Base-by-base conservation (phyloP, 2,329 filamentous ascomycete genomes). In the Corniculantispora saksenae region DNA sequence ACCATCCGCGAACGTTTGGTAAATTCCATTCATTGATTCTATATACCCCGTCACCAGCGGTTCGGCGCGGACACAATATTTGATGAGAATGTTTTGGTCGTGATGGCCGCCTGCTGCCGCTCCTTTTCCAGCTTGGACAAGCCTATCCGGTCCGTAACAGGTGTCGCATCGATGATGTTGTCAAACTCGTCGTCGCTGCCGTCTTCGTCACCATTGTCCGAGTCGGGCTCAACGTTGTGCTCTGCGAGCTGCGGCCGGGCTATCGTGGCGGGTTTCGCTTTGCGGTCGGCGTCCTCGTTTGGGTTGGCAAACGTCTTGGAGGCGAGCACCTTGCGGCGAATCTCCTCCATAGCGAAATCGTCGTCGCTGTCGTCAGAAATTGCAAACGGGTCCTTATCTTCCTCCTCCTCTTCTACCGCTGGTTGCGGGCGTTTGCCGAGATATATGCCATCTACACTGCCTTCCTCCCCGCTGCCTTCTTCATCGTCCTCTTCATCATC, bases 141-240 rank as follows among this genome's bases (percentile, higher is more conserved):
- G 0, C 94, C 94, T 15, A 91, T 91, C 63, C 90, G 87, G 75
- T 97, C 94, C 0, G 94, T 97, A 21, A 96, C 87, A 0, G 93
- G 93, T 3, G 92, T 94, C 0, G 95, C 94, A 70, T 94, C 88
- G 73, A 97, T 97, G 76, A 99, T 96, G 69, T 90, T 90, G 73
- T 98, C 94, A 73, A 98, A 97, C 58, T 93, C 90, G 55, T 91
- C 91, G 62, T 95, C 90, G 19, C 88, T 85, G 1, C 83, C 87
- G 12, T 81, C 84, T 7, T 69, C 75, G 23, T 79, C 76, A 35
- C 80, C 85, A 64, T 90, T 86, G 67, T 93, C 91, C 3, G 89
- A 92, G 66, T 91, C 91, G 1, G 91, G 89, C 72, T 91, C 87
- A 3, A 85, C 85, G 61, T 92, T 88, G 58, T 92, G 90, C 1